Evolutionary conservation across 169 alveolate species (phyloP), one percentile per base, ranked within the genome.

Genomic region (Plasmodium fragile): DNA sequence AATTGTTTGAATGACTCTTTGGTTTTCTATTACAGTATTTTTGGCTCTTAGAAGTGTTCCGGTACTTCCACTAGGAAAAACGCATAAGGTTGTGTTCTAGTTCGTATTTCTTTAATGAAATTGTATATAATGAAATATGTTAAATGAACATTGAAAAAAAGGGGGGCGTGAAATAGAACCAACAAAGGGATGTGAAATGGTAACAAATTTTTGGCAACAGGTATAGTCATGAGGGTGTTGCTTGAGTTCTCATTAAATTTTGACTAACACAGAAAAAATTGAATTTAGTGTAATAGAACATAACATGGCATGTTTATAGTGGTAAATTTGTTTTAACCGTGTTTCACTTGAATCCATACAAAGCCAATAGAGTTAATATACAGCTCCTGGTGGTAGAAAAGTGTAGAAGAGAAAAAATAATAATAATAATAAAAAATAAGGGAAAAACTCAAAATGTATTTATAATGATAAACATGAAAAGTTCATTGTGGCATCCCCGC

Each of bases 381-480:
- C 34, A 32, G 4, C 30, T 18, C 36, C 73, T 59, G 73, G 10
- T 5, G 34, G 34, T 59, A 25, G 73, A 59, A 59, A 59, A 3
- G 34, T n/a, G 32, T 0, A 59, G 73, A 59, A 59, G 41, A 28
- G n/a, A 59, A 36, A 39, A n/a, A 75, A 36, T 36, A 75, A 75
- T n/a, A n/a, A n/a, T n/a, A n/a, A n/a, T n/a, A 18, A 45, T 39
- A 41, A 77, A 41, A 77, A 39, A 1, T 39, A 77, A n/a, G n/a
- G 49, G 43, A 39, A 41, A 77, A 77, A 10, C 5, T n/a, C 65
- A 36, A 77, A 41, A 7, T 36, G 28, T 16, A 39, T 18, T 36
- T 77, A 36, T 16, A 77, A 77, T 39, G 28, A 39, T 77, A 77
- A 77, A 28, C 53, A 36, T 77, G 41, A 77, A 45, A 34, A 77